Evolutionary conservation across 1,284 basidiomycete genomes (phyloP), one percentile per base, ranked within the genome.

Genomic region (Inonotus obliquus): DNA sequence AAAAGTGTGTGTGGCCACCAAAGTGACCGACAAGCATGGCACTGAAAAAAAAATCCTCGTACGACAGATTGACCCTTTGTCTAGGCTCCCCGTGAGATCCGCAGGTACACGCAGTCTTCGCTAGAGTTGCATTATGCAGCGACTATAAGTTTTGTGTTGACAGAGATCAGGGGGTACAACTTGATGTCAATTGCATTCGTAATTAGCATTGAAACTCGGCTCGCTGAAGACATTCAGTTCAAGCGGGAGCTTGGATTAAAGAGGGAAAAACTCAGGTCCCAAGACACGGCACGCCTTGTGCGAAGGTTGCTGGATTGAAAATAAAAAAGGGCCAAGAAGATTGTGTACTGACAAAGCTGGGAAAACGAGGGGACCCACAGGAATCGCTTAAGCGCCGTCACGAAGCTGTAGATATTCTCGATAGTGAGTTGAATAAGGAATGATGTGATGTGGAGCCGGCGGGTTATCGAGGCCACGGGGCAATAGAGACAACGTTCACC

Each of bases 21-120:
- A 45, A 32, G 14, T 13, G 41, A 21, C 41, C 41, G 41, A 44
- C 41, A 44, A 14, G 41, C 27, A 57, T 45, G 38, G 39, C 37
- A 25, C 25, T 4, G 32, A 32, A 32, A 21, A 47, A 57, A 21
- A 47, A 41, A 7, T 25, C 13, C 17, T 27, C 19, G 39, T 17
- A 57, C 39, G 23, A 57, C 55, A 57, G 29, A 57, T 57, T 47
- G 14, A 47, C 27, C 19, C 38, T 47, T 52, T 52, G 51, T 10
- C 23, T 47, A 27, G 55, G 39, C 47, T 57, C 55, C 32, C 45
- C 35, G 23, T 19, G 29, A 47, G 39, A 57, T 57, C 55, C 55
- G 39, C 55, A 57, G 55, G 55, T 21, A 57, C 55, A 32, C 29
- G 14, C 4, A 7, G 11, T 19, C 9, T 29, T 29, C 25, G 19